Conservation (phyloP, 1,284 basidiomycete genomes). For the Lignosus rhinocerotis region DNA sequence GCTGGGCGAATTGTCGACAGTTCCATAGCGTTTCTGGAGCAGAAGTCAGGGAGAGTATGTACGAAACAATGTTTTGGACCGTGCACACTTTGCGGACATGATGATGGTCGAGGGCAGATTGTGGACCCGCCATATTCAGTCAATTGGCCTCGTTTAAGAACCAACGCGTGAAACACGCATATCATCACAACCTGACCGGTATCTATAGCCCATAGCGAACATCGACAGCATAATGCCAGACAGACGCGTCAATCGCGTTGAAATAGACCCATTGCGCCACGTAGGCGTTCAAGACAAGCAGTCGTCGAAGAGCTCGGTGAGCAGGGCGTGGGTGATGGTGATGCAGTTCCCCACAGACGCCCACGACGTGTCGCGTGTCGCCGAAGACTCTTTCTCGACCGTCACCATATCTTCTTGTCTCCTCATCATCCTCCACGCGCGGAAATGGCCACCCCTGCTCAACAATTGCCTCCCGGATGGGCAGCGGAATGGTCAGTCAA, state of each 20-base stretch:
- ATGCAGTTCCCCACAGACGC: conserved; percentile 12
- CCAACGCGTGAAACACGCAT: background rate
- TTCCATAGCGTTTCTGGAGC: conserved; percentile 12
- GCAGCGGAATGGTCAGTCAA: conserved; percentile 77
- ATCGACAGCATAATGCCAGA: background rate
- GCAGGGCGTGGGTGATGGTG: conserved; percentile 6
- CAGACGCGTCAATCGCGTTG: background rate
- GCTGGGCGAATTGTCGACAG: conserved; percentile 13
- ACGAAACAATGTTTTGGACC: background rate
- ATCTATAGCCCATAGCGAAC: background rate
- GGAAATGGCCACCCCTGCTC: conserved; percentile 64
- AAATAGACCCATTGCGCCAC: conserved; percentile 9
- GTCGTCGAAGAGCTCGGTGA: background rate
- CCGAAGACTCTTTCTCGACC: conserved; percentile 17
- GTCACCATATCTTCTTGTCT: conserved; percentile 9
- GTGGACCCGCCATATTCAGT: background rate
- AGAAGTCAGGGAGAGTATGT: background rate
- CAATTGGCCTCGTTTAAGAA: background rate
- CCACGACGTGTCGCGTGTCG: conserved; percentile 25
- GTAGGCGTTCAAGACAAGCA: conserved; percentile 7
- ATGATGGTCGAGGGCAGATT: background rate
- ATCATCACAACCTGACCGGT: background rate
- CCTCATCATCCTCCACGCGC: conserved; percentile 6
- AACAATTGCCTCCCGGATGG: conserved; percentile 88
- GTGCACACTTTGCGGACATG: conserved; percentile 1